phyloP scores from a whole-genome alignment of 169 alveolate species.

The Cryptosporidium tyzzeri region DNA sequence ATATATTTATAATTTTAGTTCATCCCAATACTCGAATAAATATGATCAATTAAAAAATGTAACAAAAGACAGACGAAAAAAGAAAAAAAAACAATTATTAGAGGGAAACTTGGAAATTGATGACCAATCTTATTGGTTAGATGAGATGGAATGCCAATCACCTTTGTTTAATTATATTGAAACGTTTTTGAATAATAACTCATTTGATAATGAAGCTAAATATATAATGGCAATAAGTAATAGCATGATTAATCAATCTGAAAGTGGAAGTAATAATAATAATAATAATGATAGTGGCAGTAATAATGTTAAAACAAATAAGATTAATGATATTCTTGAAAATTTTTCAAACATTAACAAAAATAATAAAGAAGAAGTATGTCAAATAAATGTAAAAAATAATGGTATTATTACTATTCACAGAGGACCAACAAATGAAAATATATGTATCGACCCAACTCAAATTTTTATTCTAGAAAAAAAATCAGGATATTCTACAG shows the following conservation, averaged over 20 bases:
- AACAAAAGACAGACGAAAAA: slow-evolving; percentile 13
- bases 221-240: slow-evolving; percentile 17
- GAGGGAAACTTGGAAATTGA: slow-evolving; percentile 1
- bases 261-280: not conserved
- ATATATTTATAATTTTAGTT: slow-evolving; percentile 14
- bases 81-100: slow-evolving; percentile 10
- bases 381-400: slow-evolving; percentile 24
- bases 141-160: slow-evolving; percentile 75
- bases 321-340: not conserved
- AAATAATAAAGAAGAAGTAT: not conserved
- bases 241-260: slow-evolving; percentile 7
- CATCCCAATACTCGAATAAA: not conserved
- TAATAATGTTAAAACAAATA: not conserved
- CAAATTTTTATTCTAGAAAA: slow-evolving; percentile 72
- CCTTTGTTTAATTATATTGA: slow-evolving; percentile 70
- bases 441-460: slow-evolving; percentile 70
- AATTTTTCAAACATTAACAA: not conserved
- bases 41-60: slow-evolving; percentile 4
- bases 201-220: not conserved
- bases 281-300: not conserved
- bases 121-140: slow-evolving; percentile 61
- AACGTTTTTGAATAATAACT: slow-evolving; percentile 40
- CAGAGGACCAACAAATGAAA: slow-evolving; percentile 74
- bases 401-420: slow-evolving; percentile 62
- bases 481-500: slow-evolving; percentile 59